Evolutionary conservation across 352 stramenopile species (phyloP).

Genomic region (Pythium folliculosum): DNA sequence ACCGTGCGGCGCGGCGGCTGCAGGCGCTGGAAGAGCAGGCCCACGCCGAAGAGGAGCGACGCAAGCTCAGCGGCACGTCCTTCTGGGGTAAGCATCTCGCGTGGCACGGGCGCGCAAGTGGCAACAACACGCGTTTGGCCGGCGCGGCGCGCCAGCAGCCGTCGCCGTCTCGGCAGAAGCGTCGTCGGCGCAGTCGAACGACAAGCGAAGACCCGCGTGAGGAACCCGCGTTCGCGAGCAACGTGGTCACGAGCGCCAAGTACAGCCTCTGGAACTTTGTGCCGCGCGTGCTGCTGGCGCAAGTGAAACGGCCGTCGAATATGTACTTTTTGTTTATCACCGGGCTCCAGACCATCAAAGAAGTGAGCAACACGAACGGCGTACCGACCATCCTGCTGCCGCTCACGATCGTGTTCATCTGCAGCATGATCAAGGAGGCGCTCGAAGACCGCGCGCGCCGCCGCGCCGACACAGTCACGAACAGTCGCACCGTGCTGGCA

Average conservation of each 20-base stretch:
- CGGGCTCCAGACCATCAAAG: slow-evolving; percentile 76
- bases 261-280: slow-evolving; percentile 82
- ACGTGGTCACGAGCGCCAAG: slow-evolving; percentile 81
- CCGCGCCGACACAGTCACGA: slow-evolving; percentile 68
- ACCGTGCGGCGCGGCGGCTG: slow-evolving; percentile 20
- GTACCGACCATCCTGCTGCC: slow-evolving; percentile 80
- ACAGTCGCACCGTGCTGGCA: slow-evolving; percentile 58
- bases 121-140: background rate
- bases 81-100: slow-evolving; percentile 19
- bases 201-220: slow-evolving; percentile 21
- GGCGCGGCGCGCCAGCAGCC: background rate
- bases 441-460: slow-evolving; percentile 84
- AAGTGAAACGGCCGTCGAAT: slow-evolving; percentile 77
- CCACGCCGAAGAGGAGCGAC: slow-evolving; percentile 6
- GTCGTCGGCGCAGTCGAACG: slow-evolving; percentile 15
- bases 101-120: slow-evolving; percentile 3
- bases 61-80: slow-evolving; percentile 6
- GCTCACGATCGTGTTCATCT: slow-evolving; percentile 77
- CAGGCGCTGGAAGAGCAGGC: slow-evolving; percentile 22
- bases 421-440: slow-evolving; percentile 79
- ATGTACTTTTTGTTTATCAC: slow-evolving; percentile 89
- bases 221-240: slow-evolving; percentile 44
- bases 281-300: slow-evolving; percentile 69
- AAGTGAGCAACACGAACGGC: slow-evolving; percentile 86
- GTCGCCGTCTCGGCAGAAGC: slow-evolving; percentile 2